Percentiles rank a stretch among this genome's conserved stretches.
phyloP scores from a whole-genome alignment of 805 yeast species.

The Starmerella powellii region DNA sequence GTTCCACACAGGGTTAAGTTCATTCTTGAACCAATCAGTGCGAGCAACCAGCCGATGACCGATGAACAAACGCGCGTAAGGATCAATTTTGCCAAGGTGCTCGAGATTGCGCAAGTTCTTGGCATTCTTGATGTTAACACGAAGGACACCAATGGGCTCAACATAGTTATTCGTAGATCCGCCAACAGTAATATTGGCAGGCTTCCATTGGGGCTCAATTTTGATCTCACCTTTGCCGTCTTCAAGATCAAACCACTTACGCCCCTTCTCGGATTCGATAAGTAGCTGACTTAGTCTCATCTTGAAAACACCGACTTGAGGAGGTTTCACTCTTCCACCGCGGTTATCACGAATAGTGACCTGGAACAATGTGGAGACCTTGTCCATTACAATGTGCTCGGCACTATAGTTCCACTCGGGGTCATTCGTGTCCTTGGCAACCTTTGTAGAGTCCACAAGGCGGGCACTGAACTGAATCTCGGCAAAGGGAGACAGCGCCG shows the following conservation, averaged over 20 bases:
- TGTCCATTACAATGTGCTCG: slow-evolving; percentile 62
- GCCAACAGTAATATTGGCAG: slow-evolving; percentile 52
- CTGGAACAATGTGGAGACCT: slow-evolving; percentile 56
- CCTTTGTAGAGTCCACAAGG: slow-evolving; percentile 44
- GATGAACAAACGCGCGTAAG: slow-evolving; percentile 68
- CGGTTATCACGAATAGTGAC: slow-evolving; percentile 54
- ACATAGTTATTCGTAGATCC: slow-evolving; percentile 71
- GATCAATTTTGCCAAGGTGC: slow-evolving; percentile 82
- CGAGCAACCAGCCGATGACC: slow-evolving; percentile 69
- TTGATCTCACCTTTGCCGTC: slow-evolving; percentile 59
- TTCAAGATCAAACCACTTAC: slow-evolving; percentile 61
- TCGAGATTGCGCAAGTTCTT: slow-evolving; percentile 71
- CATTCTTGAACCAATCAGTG: slow-evolving; percentile 54
- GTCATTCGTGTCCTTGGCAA: slow-evolving; percentile 46
- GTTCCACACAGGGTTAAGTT: slow-evolving; percentile 73
- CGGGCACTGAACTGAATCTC: slow-evolving; percentile 60
- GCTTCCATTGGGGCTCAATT: slow-evolving; percentile 68
- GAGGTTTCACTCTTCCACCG: slow-evolving; percentile 42
- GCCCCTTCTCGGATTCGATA: slow-evolving; percentile 66
- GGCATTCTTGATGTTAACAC: slow-evolving; percentile 58
- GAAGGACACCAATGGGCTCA: slow-evolving; percentile 88
- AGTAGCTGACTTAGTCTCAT: slow-evolving; percentile 47
- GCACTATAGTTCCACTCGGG: slow-evolving; percentile 54
- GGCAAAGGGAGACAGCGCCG: slow-evolving; percentile 51
- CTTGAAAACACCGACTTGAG: slow-evolving; percentile 44